These are phyloP conservation scores for Fusarium dlaminii DNA, from an alignment of 2,329 filamentous ascomycete species.

Conservation along the genomic window DNA sequence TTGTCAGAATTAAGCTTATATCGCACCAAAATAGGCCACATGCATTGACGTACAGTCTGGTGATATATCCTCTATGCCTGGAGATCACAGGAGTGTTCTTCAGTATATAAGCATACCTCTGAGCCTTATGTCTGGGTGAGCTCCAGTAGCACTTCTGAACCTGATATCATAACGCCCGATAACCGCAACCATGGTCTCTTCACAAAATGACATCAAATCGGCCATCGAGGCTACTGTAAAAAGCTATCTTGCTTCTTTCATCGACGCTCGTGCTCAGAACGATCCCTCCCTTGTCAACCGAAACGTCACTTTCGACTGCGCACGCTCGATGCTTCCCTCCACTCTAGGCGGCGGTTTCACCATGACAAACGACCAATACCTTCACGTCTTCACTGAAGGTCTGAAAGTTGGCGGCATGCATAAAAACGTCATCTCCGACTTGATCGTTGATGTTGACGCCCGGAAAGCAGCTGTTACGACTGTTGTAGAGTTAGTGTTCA, in stretches of 20 bases:
- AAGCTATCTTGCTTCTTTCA: conserved; percentile 8
- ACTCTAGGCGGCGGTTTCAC: not conserved
- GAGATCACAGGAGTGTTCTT: not conserved
- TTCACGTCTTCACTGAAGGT: conserved; percentile 2
- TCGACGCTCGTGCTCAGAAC: conserved; percentile 6
- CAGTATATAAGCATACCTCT: not conserved
- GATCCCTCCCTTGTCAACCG: conserved; percentile 9
- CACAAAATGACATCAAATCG: not conserved
- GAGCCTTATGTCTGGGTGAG: no score
- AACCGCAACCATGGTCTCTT: not conserved
- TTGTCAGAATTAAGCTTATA: not conserved
- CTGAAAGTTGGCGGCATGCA: conserved; percentile 5
- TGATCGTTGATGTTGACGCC: conserved; percentile 5
- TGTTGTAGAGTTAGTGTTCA: not conserved
- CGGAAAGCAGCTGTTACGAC: conserved; percentile 14
- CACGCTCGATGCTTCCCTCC: conserved; percentile 9
- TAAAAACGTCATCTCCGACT: not conserved
- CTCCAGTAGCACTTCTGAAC: not conserved
- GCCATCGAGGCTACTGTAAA: conserved; percentile 6
- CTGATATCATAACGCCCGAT: not conserved
- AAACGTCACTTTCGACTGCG: not conserved
- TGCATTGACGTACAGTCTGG: no score
- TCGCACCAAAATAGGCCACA: no score
- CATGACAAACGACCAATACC: conserved; percentile 17
- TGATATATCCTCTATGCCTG: no score